Percentiles rank a stretch among this genome's conserved stretches.
phyloP scores from a whole-genome alignment of 2,329 filamentous ascomycete species.

The Pezizomycotina sp. region DNA sequence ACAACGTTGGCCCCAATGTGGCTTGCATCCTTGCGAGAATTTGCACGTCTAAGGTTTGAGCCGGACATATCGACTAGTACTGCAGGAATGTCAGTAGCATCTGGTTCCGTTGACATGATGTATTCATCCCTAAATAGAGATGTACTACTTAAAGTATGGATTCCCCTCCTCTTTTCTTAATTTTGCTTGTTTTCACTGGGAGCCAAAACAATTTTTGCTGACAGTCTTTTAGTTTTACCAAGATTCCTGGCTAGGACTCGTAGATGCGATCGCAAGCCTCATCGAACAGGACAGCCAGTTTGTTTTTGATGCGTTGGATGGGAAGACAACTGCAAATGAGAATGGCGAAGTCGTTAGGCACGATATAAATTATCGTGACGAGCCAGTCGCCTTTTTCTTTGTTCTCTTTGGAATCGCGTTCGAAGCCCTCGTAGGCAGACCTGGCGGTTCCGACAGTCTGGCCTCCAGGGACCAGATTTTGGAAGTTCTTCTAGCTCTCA shows the following conservation, averaged over 20 bases:
- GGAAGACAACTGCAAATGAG: conserved; percentile 42
- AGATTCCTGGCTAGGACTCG: conserved; percentile 87
- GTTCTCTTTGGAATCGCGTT: conserved; percentile 93
- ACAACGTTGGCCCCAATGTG: conserved; percentile 80
- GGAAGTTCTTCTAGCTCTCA: conserved; percentile 76
- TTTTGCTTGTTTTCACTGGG: not conserved
- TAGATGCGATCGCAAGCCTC: conserved; percentile 90
- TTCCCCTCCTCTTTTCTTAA: not conserved
- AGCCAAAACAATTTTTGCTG: conserved; percentile 1
- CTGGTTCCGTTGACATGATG: conserved; percentile 77
- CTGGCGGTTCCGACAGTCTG: conserved; percentile 47
- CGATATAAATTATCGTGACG: conserved; percentile 94
- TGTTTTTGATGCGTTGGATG: conserved; percentile 90
- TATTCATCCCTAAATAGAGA: conserved; percentile 91
- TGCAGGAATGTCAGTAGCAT: conserved; percentile 49
- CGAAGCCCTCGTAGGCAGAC: conserved; percentile 76
- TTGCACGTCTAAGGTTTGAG: conserved; percentile 82
- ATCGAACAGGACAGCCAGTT: conserved; percentile 97
- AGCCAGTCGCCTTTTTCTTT: conserved; percentile 97
- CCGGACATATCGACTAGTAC: conserved; percentile 89
- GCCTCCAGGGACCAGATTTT: conserved; percentile 63
- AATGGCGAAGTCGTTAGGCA: conserved; percentile 30
- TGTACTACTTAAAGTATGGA: conserved; percentile 58
- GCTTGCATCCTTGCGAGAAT: conserved; percentile 84
- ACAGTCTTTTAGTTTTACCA: conserved; percentile 57